Base-by-base conservation (phyloP, 1,284 basidiomycete genomes). In the Xanthoconium separans region DNA sequence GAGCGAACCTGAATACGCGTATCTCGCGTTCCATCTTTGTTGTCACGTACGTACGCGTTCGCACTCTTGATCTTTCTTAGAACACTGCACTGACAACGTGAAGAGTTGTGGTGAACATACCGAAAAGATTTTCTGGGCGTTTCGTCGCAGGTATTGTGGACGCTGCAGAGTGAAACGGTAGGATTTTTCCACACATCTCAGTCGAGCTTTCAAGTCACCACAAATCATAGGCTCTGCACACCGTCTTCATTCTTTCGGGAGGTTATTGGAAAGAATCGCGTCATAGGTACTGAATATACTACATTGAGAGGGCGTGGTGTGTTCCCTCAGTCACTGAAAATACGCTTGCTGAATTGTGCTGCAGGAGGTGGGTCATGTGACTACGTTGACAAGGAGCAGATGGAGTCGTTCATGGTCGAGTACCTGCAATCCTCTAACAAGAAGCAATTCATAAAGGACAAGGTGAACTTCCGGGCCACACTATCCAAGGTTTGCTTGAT, bases 141-240 rank as follows among this genome's bases (percentile, higher is more conserved):
- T 54, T 20, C 53, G 44, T 2, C 44, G 44, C 20, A 54, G 53
- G 33, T 54, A 46, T 46, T 46, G 51, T 42, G 31, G 6, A 12
- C 29, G 29, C 4, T 54, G 53, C 20, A 40, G 24, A 16, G 8
- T 53, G 7, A 16, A 2, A 30, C 18, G 18, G 53, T 45, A 45
- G 20, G 31, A 20, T 50, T 34, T 4, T 22, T 22, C 22, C 22
- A 22, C 22, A 22, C 22, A 4, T 22, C 22, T 22, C 22, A 6
- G 20, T 18, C 12, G n/a, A 2, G 10, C 8, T 47, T 6, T 15
- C 27, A 18, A 4, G 20, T 49, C 36, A 31, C 7, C 6, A 3
- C 7, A 8, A 27, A 27, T 15, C 3, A 12, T n/a, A 47, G 45
- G 16, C n/a, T 29, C 9, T 47, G 24, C 2, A 2, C 22, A 3